Percentiles rank a stretch among this genome's conserved stretches.
phyloP scores from a whole-genome alignment of 2,329 filamentous ascomycete species.

The Seiridium unicorne region DNA sequence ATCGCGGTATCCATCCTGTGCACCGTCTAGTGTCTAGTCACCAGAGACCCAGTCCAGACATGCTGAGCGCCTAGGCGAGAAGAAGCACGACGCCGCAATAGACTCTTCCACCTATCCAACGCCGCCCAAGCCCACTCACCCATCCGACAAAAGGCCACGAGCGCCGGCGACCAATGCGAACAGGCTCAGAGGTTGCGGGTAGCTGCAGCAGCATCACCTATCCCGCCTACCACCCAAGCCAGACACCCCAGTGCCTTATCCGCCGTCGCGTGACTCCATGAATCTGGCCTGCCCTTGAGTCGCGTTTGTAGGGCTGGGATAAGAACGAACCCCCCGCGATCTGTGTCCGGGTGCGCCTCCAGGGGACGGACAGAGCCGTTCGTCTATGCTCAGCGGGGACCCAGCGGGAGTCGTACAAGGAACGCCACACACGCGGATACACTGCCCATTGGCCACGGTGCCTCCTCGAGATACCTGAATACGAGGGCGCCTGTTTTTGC shows the following conservation, averaged over 20 bases:
- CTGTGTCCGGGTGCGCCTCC: constrained; percentile 19
- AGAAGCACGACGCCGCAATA: background rate
- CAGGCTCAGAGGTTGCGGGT: constrained; percentile 32
- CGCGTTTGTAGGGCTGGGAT: constrained; percentile 5
- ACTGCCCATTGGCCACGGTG: constrained; percentile 29
- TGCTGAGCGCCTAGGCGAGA: background rate
- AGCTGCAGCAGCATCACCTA: constrained; percentile 34
- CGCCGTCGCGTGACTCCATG: constrained; percentile 34
- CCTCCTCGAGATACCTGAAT: constrained; percentile 26
- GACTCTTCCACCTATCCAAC: constrained; percentile 19
- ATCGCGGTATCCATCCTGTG: no score
- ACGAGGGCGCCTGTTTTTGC: constrained; percentile 26
- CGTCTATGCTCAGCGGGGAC: constrained; percentile 20
- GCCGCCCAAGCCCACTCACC: constrained; percentile 20
- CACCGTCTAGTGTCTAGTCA: background rate
- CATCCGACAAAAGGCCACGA: constrained; percentile 5
- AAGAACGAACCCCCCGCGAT: constrained; percentile 23
- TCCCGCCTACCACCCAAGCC: constrained; percentile 33
- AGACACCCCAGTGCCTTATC: constrained; percentile 34
- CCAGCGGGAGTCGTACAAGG: constrained; percentile 28
- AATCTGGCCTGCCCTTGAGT: constrained; percentile 10
- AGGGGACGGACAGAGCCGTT: constrained; percentile 26
- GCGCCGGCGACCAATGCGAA: constrained; percentile 31
- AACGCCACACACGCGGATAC: constrained; percentile 32
- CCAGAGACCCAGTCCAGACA: background rate